Base-by-base conservation (phyloP, 352 stramenopile genomes). In the Phytophthora sp. region DNA sequence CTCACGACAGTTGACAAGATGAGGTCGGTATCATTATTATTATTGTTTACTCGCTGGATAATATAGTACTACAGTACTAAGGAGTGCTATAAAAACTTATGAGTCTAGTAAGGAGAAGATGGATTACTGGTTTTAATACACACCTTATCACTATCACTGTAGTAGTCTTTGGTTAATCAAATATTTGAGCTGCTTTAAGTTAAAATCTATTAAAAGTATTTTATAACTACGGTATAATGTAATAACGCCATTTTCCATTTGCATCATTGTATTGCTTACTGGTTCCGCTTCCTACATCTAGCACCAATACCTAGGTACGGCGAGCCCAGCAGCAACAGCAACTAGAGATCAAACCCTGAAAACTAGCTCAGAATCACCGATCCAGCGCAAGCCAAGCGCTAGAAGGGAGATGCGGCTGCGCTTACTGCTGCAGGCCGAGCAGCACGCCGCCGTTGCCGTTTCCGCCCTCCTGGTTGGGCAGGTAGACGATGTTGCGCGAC, bases 401-500 rank as follows among this genome's bases (percentile, higher is more conserved):
- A 51, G 20, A 21, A 23, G n/a, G 18, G 23, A 29, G 8, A 30
- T 9, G 18, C 58, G 31, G 39, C 47, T 53, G 4, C 39, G 23
- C 38, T 81, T 87, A 89, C 82, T 93, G n/a, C n/a, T n/a, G 85
- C 55, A 94, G 74, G n/a, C 88, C 88, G 18, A 96, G 77, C 50
- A 96, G 75, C 73, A 96, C 86, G 30, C 88, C 88, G 47, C 86
- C 86, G 71, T 91, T 98, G 73, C 81, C 86, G 71, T 91, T 98
- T 71, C 81, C 75, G 56, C 84, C 84, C 9, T 89, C 78, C 69
- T 96, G 85, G 57, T 94, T 91, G 33, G 98, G 98, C 60, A 99
- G 82, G 87, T 99, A 99, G 51, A 97, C 98, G 54, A 99, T 90
- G 80, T 99, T 99, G 69, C 96, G 93, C 53, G 93, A 98, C 76